Conservation (phyloP, 805 yeast genomes). For the Monosporozyma aquatica region DNA sequence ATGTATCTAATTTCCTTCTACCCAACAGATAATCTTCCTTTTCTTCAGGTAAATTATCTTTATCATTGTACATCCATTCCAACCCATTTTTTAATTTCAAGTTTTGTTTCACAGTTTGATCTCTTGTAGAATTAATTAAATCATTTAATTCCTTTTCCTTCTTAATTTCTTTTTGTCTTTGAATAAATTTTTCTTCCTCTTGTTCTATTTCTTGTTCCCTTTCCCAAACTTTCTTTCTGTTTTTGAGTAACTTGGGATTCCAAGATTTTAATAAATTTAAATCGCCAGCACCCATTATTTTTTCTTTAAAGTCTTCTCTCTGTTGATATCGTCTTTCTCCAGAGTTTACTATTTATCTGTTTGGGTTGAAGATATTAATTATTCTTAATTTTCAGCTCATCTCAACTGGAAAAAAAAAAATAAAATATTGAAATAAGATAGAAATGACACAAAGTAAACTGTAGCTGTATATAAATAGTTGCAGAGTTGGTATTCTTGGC, state of each 20-base stretch:
- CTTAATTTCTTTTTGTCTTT: conserved; percentile 53
- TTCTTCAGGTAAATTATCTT: conserved; percentile 3
- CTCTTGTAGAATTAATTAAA: conserved; percentile 40
- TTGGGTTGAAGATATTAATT: no score
- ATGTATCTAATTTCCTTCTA: conserved; percentile 14
- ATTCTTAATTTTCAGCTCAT: neutral
- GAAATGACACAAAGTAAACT: neutral
- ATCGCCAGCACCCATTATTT: conserved; percentile 48
- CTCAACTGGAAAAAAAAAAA: neutral
- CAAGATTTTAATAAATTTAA: conserved; percentile 88
- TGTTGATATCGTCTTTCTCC: no score
- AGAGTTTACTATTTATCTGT: no score
- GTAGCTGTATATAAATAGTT: no score
- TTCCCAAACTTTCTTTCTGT: conserved; percentile 78
- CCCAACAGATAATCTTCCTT: conserved; percentile 19
- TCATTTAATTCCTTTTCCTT: conserved; percentile 54
- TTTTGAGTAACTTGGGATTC: conserved; percentile 85
- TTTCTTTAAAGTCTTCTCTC: neutral
- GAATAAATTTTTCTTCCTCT: conserved; percentile 58
- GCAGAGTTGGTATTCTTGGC: no score
- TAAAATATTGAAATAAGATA: neutral
- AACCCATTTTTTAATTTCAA: conserved; percentile 36
- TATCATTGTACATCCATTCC: conserved; percentile 80
- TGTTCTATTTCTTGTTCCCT: conserved; percentile 66
- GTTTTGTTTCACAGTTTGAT: conserved; percentile 9